phyloP scores from a whole-genome alignment of 202 grass and related monocot genomes.

The Digitaria exilis region DNA sequence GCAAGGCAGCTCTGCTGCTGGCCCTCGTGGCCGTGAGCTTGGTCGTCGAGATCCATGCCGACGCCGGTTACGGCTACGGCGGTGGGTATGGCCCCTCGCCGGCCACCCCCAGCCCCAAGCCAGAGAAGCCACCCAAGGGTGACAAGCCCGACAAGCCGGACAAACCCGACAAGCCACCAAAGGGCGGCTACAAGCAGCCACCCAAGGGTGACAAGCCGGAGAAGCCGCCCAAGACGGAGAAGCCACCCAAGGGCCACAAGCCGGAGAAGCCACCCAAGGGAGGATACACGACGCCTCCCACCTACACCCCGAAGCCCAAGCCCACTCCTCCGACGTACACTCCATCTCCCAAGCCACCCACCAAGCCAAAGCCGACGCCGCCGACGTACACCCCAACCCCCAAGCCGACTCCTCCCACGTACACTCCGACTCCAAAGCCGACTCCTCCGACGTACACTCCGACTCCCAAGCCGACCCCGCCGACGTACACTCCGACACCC shows the following conservation, averaged over 20 bases:
- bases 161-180: conserved; percentile 27
- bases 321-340: not conserved
- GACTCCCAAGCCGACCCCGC: not conserved
- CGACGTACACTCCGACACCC: conserved; percentile 19
- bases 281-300: not conserved
- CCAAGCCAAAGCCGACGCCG: not conserved
- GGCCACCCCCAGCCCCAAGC: conserved; percentile 18
- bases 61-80: conserved; percentile 36
- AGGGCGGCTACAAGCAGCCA: conserved; percentile 6
- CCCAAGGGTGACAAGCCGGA: conserved; percentile 28
- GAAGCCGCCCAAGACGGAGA: conserved; percentile 20
- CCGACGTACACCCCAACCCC: not conserved
- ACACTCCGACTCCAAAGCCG: not conserved
- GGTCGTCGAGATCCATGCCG: conserved; percentile 48
- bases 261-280: too few species aligned
- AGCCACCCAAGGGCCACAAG: conserved; percentile 28
- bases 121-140: conserved; percentile 49
- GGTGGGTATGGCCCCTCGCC: conserved; percentile 38
- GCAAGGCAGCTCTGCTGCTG: conserved; percentile 52
- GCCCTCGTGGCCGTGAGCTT: conserved; percentile 65
- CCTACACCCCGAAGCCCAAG: conserved; percentile 39
- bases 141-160: conserved; percentile 20
- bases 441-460: conserved; percentile 33
- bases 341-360: too few species aligned
- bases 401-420: not conserved